Evolutionary conservation across 2,329 filamentous ascomycete species (phyloP).

Genomic region (Fonsecaea pedrosoi): DNA sequence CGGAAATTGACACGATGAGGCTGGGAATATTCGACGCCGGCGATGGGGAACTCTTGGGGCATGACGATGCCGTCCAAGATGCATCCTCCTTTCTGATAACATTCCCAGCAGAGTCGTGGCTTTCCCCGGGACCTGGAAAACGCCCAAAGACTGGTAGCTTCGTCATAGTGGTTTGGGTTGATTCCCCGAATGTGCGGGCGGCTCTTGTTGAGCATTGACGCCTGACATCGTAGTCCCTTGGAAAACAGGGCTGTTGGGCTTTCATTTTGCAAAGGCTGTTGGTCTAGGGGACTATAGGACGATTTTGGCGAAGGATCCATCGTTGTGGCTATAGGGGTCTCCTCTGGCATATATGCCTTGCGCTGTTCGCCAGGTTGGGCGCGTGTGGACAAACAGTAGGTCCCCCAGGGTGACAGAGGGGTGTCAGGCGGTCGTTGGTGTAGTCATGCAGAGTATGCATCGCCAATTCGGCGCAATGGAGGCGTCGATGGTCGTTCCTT

Average conservation of each 20-base stretch:
- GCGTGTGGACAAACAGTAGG: background rate
- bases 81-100: background rate
- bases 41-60: background rate
- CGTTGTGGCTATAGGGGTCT: background rate
- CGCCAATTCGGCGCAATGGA: background rate
- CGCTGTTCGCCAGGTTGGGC: background rate
- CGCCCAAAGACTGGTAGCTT: constrained; percentile 1
- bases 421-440: background rate
- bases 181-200: background rate
- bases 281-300: background rate
- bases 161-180: too few species aligned
- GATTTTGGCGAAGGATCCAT: background rate
- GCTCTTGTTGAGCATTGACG: background rate
- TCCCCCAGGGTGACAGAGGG: background rate
- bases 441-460: background rate
- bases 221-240: background rate
- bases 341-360: background rate
- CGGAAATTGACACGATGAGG: background rate
- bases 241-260: constrained; percentile 13
- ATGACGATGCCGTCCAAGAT: background rate
- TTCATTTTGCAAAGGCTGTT: background rate
- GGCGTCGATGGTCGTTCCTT: background rate
- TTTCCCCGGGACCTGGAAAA: background rate
- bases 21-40: background rate
- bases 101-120: background rate